phyloP scores from a whole-genome alignment of 495 filamentous ascomycete species.

The Penicillium nucicola region DNA sequence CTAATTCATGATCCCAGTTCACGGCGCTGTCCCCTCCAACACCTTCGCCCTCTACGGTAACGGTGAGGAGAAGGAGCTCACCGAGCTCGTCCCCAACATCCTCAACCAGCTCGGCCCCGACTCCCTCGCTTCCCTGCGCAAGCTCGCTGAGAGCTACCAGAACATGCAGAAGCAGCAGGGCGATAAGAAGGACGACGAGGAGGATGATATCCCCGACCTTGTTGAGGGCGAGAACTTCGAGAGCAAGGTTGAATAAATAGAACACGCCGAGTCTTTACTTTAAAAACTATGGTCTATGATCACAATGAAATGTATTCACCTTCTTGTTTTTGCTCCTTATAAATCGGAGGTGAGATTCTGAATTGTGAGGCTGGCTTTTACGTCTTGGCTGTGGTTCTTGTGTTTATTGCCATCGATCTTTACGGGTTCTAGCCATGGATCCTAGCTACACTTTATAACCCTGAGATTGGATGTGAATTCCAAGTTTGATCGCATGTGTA shows the following conservation, averaged over 20 bases:
- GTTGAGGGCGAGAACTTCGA: conserved; percentile 97
- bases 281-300: conserved; percentile 21
- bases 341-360: too few relatives aligned
- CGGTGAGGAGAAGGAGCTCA: conserved; percentile 99
- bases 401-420: too few relatives aligned
- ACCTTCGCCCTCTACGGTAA: conserved; percentile 98
- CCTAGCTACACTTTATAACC: too few relatives aligned
- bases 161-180: conserved; percentile 94
- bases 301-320: conserved; percentile 26
- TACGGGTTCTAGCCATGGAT: too few relatives aligned
- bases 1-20: conserved; percentile 56
- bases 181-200: conserved; percentile 71
- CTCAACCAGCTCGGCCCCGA: conserved; percentile 99
- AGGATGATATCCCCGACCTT: conserved; percentile 90
- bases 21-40: conserved; percentile 94
- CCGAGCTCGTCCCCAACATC: conserved; percentile 97
- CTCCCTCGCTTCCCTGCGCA: conserved; percentile 94
- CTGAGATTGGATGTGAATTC: too few relatives aligned
- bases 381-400: neutral
- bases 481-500: too few relatives aligned
- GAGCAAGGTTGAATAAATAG: conserved; percentile 81
- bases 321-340: too few relatives aligned
- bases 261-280: neutral
- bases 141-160: conserved; percentile 99
- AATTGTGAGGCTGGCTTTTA: too few relatives aligned